Evolutionary conservation across 2,329 filamentous ascomycete species (phyloP).

Genomic region (Trichoderma harzianum): DNA sequence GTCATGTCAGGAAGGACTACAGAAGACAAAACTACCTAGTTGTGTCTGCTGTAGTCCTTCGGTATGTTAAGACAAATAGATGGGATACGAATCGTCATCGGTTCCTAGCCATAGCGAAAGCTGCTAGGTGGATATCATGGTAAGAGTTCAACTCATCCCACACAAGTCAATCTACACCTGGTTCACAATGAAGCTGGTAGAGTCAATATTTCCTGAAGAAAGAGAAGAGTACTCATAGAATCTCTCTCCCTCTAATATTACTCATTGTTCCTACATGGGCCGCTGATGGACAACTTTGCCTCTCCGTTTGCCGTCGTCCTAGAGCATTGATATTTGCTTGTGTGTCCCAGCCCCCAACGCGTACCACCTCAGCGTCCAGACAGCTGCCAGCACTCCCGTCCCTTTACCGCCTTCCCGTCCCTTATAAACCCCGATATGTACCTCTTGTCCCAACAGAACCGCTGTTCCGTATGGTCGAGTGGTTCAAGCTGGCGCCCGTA

Average conservation of each 20-base stretch:
- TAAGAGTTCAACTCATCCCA: background rate
- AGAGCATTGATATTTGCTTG: background rate
- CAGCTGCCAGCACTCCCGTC: background rate
- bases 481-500: conserved; percentile 2
- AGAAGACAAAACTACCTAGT: background rate
- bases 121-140: background rate
- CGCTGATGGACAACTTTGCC: background rate
- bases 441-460: background rate
- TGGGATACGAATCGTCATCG: background rate
- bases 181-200: background rate
- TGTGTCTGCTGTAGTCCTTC: background rate
- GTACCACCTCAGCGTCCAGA: background rate
- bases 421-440: background rate
- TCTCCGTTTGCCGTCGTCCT: background rate
- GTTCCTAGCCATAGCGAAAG: background rate
- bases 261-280: background rate
- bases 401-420: background rate
- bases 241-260: background rate
- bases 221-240: background rate
- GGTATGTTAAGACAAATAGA: background rate
- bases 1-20: background rate
- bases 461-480: background rate
- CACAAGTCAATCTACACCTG: background rate
- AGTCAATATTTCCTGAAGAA: background rate
- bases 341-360: background rate